Base-by-base conservation (phyloP, 768 basidiomycete species). In the Suillus subaureus region DNA sequence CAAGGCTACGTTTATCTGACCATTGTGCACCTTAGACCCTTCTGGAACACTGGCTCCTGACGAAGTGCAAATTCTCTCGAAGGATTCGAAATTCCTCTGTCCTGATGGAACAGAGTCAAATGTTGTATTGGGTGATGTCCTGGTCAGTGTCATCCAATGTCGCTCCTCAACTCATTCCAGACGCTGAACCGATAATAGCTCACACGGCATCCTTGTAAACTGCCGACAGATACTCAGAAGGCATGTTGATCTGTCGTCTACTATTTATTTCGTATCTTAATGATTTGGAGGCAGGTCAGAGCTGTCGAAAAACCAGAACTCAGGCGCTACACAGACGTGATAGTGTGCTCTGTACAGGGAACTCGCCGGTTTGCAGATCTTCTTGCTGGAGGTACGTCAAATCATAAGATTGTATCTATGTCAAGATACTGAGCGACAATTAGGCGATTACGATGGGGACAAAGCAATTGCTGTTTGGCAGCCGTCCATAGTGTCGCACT, bases 361-460 rank as follows among this genome's bases (percentile, higher is more conserved):
- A 40, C 70, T n/a, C 68, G 69, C 42, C 78, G 88, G 12, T 79
- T 87, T 16, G 83, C 89, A 8, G 89, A 89, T 67, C 82, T 86
- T 68, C 79, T 91, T 23, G 87, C 84, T 47, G 89, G 89, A 64
- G 89, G 89, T 87, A 64, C 55, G 79, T 69, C 12, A 18, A 12
- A 65, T 26, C 28, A 12, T 40, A 33, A 1, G 3, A 26, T 43
- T 21, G 61, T 58, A 42, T 23, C 6, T 21, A 33, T 7, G 9
- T 16, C 4, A 55, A 61, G 33, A 42, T 31, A 62, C 43, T 28
- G 49, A 65, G 9, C 6, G 11, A 6, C 35, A 33, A 37, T 33
- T 55, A 87, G 89, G 89, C 26, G 90, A 91, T 67, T 90, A 90
- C 67, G 90, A 91, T 68, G 90, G 90, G 1, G 90, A 90, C 66